These are phyloP conservation scores for Suillus subaureus DNA, from an alignment of 768 basidiomycete species.

Conservation along the genomic window DNA sequence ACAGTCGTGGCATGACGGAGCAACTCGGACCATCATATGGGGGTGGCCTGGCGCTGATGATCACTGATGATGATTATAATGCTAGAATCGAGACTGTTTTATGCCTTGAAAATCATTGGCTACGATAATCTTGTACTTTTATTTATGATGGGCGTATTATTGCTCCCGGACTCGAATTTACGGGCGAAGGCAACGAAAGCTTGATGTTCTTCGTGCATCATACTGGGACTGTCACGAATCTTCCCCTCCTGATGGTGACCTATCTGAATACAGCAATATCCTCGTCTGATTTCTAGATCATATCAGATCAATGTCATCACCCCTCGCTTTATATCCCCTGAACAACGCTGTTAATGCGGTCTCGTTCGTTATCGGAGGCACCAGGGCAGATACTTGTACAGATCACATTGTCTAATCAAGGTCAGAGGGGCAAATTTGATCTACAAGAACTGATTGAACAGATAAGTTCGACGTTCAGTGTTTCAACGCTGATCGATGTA, in stretches of 20 bases:
- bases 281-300: neutral
- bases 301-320: neutral
- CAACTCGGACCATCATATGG: slow-evolving; percentile 56
- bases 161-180: slow-evolving; percentile 53
- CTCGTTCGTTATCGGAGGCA: neutral
- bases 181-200: slow-evolving; percentile 59
- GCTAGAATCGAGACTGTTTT: neutral
- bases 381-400: neutral
- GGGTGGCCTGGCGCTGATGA: slow-evolving; percentile 60
- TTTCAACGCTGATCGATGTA: neutral
- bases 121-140: neutral
- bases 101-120: neutral
- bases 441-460: neutral
- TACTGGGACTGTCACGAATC: slow-evolving; percentile 12
- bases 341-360: neutral
- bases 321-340: neutral
- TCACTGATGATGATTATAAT: slow-evolving; percentile 35
- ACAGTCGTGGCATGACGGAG: slow-evolving; percentile 66
- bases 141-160: slow-evolving; percentile 23
- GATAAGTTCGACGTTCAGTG: neutral
- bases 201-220: slow-evolving; percentile 38
- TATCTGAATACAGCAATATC: too few relatives aligned
- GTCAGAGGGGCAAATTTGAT: neutral
- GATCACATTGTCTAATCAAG: neutral
- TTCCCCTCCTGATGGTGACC: too few relatives aligned